Evolutionary conservation across 805 yeast species (phyloP), one percentile per base, ranked within the genome.

Genomic region (Yamadazyma ubonensis): DNA sequence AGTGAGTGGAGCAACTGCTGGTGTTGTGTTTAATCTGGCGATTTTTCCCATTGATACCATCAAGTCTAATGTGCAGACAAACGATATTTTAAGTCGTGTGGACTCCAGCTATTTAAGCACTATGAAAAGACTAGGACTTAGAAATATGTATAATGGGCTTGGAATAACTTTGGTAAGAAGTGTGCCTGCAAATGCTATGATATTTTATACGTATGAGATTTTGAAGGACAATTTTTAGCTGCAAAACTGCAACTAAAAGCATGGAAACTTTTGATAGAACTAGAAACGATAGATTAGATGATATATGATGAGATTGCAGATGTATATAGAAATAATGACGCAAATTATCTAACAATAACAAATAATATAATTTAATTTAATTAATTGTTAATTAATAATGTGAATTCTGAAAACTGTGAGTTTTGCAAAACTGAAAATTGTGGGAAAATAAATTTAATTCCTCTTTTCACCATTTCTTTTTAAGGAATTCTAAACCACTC

Each of bases 21-120:
- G 98, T 20, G 58, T 89, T 5, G 73, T 81, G 14, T 90, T 87
- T 61, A 89, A 91, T 55, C 67, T 83, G 6, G 77, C 89, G 5
- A 70, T 86, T 35, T 91, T 83, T 61, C 98, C 98, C 0, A 85
- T 88, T 0, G 98, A 91, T 58, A 88, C 97, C 1, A 74, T 91
- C 42, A 91, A 91, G 63, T 82, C 91, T 3, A 78, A 85, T 37
- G 81, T 89, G 67, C 98, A 91, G 64, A 83, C 89, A 0, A 70
- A 63, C 30, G 69, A 62, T 30, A 50, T 65, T 3, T 50, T 59
- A 10, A 42, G 52, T 12, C 33, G 39, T 12, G 29, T 30, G 2
- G 18, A 35, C 6, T 18, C 36, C 7, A 22, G 36, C 6, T 38
- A 42, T 22, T 44, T 36, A 36, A 39, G 55, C 3, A 76, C 79